Base-by-base conservation (phyloP, 768 basidiomycete species). In the Pulveroboletus frians region DNA sequence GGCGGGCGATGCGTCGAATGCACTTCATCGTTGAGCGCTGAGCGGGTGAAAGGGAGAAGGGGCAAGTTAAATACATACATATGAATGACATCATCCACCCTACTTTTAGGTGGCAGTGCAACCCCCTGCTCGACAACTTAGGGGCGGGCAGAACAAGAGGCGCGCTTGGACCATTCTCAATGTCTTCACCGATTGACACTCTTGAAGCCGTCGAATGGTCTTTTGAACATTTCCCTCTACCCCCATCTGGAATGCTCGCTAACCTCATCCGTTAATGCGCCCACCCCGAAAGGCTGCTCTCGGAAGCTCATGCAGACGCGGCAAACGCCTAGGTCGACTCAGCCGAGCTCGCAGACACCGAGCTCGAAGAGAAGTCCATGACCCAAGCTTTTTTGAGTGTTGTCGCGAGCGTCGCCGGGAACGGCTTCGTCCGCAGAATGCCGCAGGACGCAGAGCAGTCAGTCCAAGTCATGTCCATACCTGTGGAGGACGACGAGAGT, bases 11-110 rank as follows among this genome's bases (percentile, higher is more conserved):
- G n/a, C n/a, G n/a, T n/a, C n/a, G n/a, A n/a, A n/a, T n/a, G n/a
- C n/a, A n/a, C n/a, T n/a, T n/a, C n/a, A n/a, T n/a, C n/a, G n/a
- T n/a, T n/a, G n/a, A n/a, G n/a, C n/a, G n/a, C n/a, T n/a, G n/a
- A n/a, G n/a, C n/a, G n/a, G n/a, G n/a, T n/a, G n/a, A n/a, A n/a
- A n/a, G n/a, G n/a, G n/a, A n/a, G n/a, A n/a, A n/a, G n/a, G n/a
- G n/a, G n/a, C n/a, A n/a, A n/a, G n/a, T n/a, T n/a, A n/a, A n/a
- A n/a, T n/a, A n/a, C n/a, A n/a, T n/a, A n/a, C n/a, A n/a, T n/a
- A n/a, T n/a, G n/a, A n/a, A 48, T 62, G 62, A 64, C 62, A 56
- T 61, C 61, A 62, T 34, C 39, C 20, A 54, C 50, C 55, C 56
- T 39, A 9, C 17, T 39, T 58, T 21, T 17, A 27, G 32, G 10